These are phyloP conservation scores for Nemania sp. DNA, from an alignment of 2,329 filamentous ascomycete species.

Conservation along the genomic window DNA sequence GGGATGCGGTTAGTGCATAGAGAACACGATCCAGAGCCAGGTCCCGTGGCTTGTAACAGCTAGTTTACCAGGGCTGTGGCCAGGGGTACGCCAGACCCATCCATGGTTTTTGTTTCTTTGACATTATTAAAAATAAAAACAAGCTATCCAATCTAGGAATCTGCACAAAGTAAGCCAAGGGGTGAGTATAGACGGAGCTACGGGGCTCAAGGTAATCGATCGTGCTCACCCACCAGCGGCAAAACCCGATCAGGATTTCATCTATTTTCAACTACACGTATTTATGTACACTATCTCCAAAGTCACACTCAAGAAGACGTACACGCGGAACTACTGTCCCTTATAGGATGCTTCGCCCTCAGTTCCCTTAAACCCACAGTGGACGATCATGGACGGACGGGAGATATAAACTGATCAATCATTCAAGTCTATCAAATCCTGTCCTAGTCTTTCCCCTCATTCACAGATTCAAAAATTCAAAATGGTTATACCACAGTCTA, in stretches of 20 bases:
- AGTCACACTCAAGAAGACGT: slow-evolving; percentile 11
- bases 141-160: neutral
- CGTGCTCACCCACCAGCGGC: slow-evolving; percentile 18
- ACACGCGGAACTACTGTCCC: slow-evolving; percentile 6
- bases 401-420: slow-evolving; percentile 3
- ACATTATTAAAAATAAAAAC: no score
- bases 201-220: slow-evolving; percentile 6
- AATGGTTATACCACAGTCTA: slow-evolving; percentile 25
- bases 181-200: slow-evolving; percentile 13
- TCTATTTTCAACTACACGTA: slow-evolving; percentile 15
- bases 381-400: slow-evolving; percentile 7
- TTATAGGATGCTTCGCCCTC: neutral
- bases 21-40: slow-evolving; percentile 7
- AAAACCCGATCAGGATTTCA: slow-evolving; percentile 19
- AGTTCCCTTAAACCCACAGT: slow-evolving; percentile 9
- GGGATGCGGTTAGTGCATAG: slow-evolving; percentile 12
- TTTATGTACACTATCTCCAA: no score
- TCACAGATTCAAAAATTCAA: slow-evolving; percentile 18
- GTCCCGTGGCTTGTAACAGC: neutral
- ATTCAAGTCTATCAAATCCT: neutral
- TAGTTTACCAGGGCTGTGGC: slow-evolving; percentile 24
- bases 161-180: slow-evolving; percentile 10
- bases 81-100: no score
- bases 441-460: neutral
- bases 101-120: no score